Conservation (phyloP, 2,329 filamentous ascomycete species). For the Penicillium sp. region DNA sequence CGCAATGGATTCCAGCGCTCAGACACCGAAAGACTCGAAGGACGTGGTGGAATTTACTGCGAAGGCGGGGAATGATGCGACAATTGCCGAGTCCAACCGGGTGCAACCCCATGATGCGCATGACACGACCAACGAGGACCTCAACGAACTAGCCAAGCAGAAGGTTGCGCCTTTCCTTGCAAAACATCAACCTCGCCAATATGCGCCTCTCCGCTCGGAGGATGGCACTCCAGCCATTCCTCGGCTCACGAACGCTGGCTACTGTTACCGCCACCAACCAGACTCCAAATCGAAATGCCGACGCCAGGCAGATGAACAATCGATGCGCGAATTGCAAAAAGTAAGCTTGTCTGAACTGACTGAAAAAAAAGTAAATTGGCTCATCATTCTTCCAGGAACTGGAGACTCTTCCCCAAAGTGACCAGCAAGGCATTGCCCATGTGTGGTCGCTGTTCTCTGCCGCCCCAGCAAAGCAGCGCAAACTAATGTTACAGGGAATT, state of each 20-base stretch:
- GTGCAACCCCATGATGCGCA: slow-evolving; percentile 18
- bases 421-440: slow-evolving; percentile 93
- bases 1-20: slow-evolving; percentile 2
- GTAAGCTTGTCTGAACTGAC: slow-evolving; percentile 45
- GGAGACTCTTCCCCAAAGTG: slow-evolving; percentile 69
- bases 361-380: not conserved
- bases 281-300: slow-evolving; percentile 95
- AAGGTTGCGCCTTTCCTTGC: slow-evolving; percentile 83
- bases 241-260: slow-evolving; percentile 65
- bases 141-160: slow-evolving; percentile 62
- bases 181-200: slow-evolving; percentile 82
- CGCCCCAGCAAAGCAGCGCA: slow-evolving; percentile 85
- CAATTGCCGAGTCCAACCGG: slow-evolving; percentile 21
- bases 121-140: slow-evolving; percentile 37
- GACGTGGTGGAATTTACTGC: slow-evolving; percentile 1
- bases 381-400: slow-evolving; percentile 57
- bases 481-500: slow-evolving; percentile 93
- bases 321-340: slow-evolving; percentile 90
- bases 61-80: not conserved
- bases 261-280: slow-evolving; percentile 90
- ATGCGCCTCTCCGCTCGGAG: slow-evolving; percentile 63
- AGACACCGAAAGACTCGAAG: not conserved
- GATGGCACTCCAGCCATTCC: slow-evolving; percentile 38
- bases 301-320: slow-evolving; percentile 84
- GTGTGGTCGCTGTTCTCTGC: slow-evolving; percentile 98